A percentile compares a stretch with the other conserved stretches of the same genome.
Conservation (phyloP, 352 stramenopile species). For the Phytophthora palmivora region DNA sequence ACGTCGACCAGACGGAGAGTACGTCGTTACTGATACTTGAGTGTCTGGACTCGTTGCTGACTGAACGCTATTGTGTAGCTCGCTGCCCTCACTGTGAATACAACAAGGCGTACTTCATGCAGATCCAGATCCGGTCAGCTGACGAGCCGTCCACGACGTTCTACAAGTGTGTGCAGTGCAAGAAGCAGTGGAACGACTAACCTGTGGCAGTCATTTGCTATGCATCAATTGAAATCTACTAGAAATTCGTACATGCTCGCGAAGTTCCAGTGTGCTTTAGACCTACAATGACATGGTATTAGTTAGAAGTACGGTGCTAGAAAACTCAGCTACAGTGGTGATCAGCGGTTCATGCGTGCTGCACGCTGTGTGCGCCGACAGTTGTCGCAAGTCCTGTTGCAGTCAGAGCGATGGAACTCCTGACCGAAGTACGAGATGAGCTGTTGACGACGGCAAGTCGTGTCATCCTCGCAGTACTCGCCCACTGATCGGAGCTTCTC, state of each 20-base stretch:
- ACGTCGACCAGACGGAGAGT: constrained; percentile 97
- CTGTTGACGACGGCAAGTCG: constrained; percentile 74
- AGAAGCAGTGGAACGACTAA: constrained; percentile 97
- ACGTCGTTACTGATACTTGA: constrained; percentile 23
- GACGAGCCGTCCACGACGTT: constrained; percentile 99
- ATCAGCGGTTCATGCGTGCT: constrained; percentile 27
- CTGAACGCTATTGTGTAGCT: constrained; percentile 43
- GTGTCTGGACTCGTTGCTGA: background rate
- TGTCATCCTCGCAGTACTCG: constrained; percentile 82
- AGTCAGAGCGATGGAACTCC: constrained; percentile 70
- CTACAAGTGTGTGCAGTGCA: constrained; percentile 99
- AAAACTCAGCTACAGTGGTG: background rate
- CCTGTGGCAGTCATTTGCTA: background rate
- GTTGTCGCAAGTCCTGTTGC: constrained; percentile 70
- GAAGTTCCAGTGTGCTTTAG: background rate
- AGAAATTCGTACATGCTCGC: constrained; percentile 2
- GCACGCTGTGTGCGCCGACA: constrained; percentile 58
- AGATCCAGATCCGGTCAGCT: constrained; percentile 99
- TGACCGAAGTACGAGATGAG: constrained; percentile 87
- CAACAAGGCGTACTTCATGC: constrained; percentile 99
- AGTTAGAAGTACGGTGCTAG: constrained; percentile 8
- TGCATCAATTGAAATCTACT: constrained; percentile 4
- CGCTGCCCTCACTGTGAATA: constrained; percentile 96
- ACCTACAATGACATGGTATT: constrained; percentile 17
- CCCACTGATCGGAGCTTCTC: constrained; percentile 83